A percentile compares a stretch with the other conserved stretches of the same genome.
phyloP scores from a whole-genome alignment of 2,329 filamentous ascomycete species.

The Boeremia exigua region DNA sequence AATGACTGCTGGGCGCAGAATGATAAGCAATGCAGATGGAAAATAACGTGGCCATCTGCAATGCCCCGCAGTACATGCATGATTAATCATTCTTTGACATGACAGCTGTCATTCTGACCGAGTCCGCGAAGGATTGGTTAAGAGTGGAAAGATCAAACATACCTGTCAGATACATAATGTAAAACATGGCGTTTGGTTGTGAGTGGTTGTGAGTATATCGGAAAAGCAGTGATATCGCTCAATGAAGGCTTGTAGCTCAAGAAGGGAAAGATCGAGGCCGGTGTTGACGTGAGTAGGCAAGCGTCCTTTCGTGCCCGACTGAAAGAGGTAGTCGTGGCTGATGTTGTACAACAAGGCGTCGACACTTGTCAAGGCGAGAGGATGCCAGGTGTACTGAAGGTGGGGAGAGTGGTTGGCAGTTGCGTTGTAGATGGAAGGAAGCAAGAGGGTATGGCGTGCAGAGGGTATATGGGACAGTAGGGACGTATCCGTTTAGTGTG shows the following conservation, averaged over 20 bases:
- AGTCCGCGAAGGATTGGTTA: not conserved
- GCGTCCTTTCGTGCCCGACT: slow-evolving; percentile 42
- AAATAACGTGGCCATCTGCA: not conserved
- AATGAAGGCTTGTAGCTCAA: slow-evolving; percentile 34
- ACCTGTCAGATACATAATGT: slow-evolving; percentile 54
- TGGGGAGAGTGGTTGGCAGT: slow-evolving; percentile 37
- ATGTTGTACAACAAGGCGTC: slow-evolving; percentile 47
- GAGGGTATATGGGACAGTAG: slow-evolving; percentile 41
- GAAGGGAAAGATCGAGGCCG: slow-evolving; percentile 30
- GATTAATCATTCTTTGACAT: not conserved
- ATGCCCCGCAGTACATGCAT: not conserved
- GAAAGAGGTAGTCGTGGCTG: slow-evolving; percentile 43
- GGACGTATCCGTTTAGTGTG: slow-evolving; percentile 47
- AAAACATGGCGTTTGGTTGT: slow-evolving; percentile 46
- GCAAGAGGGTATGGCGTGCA: slow-evolving; percentile 47
- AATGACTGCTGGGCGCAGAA: not conserved
- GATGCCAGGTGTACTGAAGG: slow-evolving; percentile 47
- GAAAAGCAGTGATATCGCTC: slow-evolving; percentile 30
- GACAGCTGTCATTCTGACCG: not conserved
- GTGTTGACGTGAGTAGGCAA: slow-evolving; percentile 42
- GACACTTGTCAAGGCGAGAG: slow-evolving; percentile 44
- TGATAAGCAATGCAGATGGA: not conserved
- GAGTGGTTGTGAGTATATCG: slow-evolving; percentile 27
- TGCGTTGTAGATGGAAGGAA: slow-evolving; percentile 43
- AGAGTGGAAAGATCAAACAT: slow-evolving; percentile 22